phyloP scores from a whole-genome alignment of 768 basidiomycete species.

The Russula sp. region DNA sequence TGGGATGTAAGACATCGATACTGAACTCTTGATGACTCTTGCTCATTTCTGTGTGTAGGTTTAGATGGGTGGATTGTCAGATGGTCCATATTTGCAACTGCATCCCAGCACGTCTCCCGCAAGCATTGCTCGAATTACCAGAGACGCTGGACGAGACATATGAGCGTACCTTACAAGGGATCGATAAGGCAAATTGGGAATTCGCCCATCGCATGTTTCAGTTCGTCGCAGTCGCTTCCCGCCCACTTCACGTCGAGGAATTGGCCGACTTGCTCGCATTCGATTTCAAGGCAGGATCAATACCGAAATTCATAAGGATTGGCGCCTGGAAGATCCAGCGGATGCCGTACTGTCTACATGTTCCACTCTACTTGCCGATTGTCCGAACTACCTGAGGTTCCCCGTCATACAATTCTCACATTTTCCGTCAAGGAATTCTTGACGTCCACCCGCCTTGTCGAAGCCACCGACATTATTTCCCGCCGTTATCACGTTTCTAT shows the following conservation, averaged over 20 bases:
- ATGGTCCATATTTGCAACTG: neutral
- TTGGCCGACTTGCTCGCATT: neutral
- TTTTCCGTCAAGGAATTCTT: neutral
- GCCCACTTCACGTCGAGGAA: neutral
- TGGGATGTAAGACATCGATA: neutral
- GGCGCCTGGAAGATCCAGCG: neutral
- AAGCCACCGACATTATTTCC: neutral
- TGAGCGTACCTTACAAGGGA: neutral
- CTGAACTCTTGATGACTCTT: neutral
- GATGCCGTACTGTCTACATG: neutral
- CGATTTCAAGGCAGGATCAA: neutral
- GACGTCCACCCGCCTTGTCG: neutral
- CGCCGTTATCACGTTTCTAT: neutral
- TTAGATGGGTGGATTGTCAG: neutral
- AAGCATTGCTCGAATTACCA: neutral
- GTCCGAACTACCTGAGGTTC: neutral
- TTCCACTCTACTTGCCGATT: neutral
- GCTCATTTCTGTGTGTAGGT: neutral
- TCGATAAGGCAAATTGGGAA: neutral
- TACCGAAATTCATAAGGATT: neutral
- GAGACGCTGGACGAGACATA: neutral
- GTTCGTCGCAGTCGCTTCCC: neutral
- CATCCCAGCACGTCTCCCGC: neutral
- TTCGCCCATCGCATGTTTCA: neutral
- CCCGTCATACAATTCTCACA: neutral